These are phyloP conservation scores for Zymoseptoria pseudotritici DNA, from an alignment of 2,329 filamentous ascomycete genomes.

Conservation along the genomic window DNA sequence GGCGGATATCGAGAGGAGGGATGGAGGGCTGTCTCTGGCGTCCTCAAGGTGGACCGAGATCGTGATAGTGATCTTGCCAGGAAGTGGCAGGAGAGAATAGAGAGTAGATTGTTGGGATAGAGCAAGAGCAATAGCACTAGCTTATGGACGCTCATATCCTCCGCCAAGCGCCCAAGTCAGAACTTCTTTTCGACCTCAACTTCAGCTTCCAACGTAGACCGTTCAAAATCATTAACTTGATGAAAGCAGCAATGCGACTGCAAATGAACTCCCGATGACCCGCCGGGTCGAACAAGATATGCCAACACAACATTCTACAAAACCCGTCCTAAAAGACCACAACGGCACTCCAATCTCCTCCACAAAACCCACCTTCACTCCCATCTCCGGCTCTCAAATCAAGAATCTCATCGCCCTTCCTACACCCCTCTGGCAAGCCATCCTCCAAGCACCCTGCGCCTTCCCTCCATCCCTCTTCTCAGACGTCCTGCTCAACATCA, in stretches of 20 bases:
- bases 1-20: neutral
- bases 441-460: slow-evolving; percentile 40
- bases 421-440: slow-evolving; percentile 22
- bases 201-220: too few species aligned
- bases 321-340: neutral
- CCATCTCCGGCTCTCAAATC: slow-evolving; percentile 26
- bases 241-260: too few species aligned
- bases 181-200: neutral
- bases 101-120: neutral
- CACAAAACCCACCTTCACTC: slow-evolving; percentile 21
- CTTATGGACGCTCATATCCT: neutral
- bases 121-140: neutral
- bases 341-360: neutral
- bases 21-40: neutral
- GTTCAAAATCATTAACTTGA: too few species aligned
- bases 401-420: slow-evolving; percentile 12
- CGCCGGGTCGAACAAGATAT: neutral
- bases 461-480: slow-evolving; percentile 59
- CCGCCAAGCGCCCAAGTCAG: neutral
- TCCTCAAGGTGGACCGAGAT: too few species aligned
- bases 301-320: neutral
- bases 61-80: too few species aligned
- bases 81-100: neutral
- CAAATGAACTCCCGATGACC: too few species aligned
- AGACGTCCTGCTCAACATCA: slow-evolving; percentile 63